These are phyloP conservation scores for Aureoboletus auriporus DNA, from an alignment of 768 basidiomycete species.

Conservation along the genomic window DNA sequence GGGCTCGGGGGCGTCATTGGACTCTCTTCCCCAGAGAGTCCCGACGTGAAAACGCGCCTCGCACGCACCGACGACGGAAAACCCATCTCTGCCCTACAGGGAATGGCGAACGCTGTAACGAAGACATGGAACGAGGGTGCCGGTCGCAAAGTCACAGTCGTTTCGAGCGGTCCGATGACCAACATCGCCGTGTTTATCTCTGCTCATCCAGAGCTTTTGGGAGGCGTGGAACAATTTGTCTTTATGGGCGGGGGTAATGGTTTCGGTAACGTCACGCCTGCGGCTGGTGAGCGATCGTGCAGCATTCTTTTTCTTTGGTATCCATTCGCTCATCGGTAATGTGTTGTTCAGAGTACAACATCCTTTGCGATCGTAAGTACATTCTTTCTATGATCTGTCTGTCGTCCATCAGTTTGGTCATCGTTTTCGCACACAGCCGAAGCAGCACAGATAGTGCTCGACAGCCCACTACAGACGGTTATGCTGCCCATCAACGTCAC, in stretches of 20 bases:
- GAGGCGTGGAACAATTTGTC: constrained; percentile 46
- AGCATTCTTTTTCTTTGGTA: background rate
- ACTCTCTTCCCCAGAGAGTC: constrained; percentile 48
- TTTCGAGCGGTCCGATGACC: constrained; percentile 83
- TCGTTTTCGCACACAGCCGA: constrained; percentile 48
- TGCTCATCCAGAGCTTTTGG: constrained; percentile 51
- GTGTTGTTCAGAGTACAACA: constrained; percentile 63
- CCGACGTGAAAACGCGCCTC: constrained; percentile 48
- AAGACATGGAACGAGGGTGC: constrained; percentile 53
- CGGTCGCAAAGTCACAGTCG: constrained; percentile 60
- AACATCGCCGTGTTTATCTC: constrained; percentile 69
- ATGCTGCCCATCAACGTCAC: constrained; percentile 91
- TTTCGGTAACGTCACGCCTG: constrained; percentile 73
- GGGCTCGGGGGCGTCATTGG: constrained; percentile 86
- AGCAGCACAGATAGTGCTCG: constrained; percentile 76
- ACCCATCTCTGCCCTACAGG: constrained; percentile 57
- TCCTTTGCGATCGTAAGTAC: constrained; percentile 75
- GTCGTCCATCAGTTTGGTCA: background rate
- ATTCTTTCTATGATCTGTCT: background rate
- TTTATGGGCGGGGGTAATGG: constrained; percentile 93
- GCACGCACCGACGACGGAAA: constrained; percentile 40
- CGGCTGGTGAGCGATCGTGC: constrained; percentile 46
- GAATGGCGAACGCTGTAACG: constrained; percentile 56
- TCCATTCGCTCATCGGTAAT: background rate
- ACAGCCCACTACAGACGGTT: constrained; percentile 59